Conservation (phyloP, 352 stramenopile genomes). For the Phytophthora cajani region DNA sequence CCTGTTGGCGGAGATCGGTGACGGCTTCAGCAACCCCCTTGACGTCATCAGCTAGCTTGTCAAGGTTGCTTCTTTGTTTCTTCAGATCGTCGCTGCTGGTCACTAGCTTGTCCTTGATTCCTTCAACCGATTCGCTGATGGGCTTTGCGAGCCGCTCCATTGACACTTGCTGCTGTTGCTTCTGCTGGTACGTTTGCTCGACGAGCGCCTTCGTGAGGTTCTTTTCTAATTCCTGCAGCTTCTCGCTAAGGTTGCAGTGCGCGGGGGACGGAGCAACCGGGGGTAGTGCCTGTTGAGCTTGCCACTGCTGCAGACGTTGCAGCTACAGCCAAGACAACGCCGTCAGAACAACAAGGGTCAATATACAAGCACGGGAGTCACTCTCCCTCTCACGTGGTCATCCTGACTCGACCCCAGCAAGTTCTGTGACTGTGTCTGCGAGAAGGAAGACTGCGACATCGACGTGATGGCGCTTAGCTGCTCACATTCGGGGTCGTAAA, state of each 20-base stretch:
- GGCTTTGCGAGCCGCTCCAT: constrained; percentile 20
- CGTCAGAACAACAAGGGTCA: background rate
- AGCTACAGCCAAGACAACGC: constrained; percentile 18
- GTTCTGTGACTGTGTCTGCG: constrained; percentile 44
- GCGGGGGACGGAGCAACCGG: background rate
- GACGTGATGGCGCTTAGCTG: constrained; percentile 44
- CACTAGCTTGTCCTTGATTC: constrained; percentile 21
- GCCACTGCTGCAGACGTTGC: constrained; percentile 27
- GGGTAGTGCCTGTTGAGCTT: constrained; percentile 14
- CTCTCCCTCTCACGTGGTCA: constrained; percentile 25
- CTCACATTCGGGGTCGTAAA: constrained; percentile 35
- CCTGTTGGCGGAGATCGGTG: constrained; percentile 39
- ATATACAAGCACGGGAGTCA: background rate
- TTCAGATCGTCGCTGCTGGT: constrained; percentile 10
- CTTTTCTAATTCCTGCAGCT: constrained; percentile 24
- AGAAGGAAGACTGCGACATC: constrained; percentile 53
- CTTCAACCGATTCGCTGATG: constrained; percentile 34
- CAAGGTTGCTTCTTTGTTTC: constrained; percentile 13
- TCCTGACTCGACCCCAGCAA: constrained; percentile 41
- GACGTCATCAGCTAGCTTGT: constrained; percentile 21
- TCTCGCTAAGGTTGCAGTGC: constrained; percentile 13
- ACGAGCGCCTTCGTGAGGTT: constrained; percentile 16
- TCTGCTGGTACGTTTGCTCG: constrained; percentile 25
- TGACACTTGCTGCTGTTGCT: constrained; percentile 29
- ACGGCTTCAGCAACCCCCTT: constrained; percentile 28